These are phyloP conservation scores for Nidula niveotomentosa DNA, from an alignment of 1,284 basidiomycete genomes.

Conservation along the genomic window DNA sequence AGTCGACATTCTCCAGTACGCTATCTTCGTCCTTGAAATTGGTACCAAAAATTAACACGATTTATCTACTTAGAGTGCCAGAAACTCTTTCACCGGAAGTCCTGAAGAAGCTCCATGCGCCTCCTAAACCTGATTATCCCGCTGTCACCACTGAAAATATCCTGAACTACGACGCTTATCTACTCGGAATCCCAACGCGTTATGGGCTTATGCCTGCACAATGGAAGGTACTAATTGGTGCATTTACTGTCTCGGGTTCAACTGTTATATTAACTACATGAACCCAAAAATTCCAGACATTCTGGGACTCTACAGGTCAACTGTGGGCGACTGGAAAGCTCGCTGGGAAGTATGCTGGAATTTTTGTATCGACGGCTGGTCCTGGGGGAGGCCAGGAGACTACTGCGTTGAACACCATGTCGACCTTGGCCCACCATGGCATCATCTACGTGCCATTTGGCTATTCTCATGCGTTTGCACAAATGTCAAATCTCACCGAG, in stretches of 20 bases:
- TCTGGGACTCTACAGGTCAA: slow-evolving; percentile 81
- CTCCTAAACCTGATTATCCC: background rate
- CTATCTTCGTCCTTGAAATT: background rate
- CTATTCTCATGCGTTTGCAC: slow-evolving; percentile 58
- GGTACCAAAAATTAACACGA: background rate
- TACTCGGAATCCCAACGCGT: background rate
- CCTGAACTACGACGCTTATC: background rate
- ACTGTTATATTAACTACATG: too few species aligned
- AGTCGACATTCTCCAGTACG: background rate
- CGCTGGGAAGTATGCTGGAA: slow-evolving; percentile 77
- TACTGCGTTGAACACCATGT: slow-evolving; percentile 65
- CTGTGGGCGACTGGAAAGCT: slow-evolving; percentile 77
- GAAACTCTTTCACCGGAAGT: background rate
- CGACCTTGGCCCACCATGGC: slow-evolving; percentile 82
- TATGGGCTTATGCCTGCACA: background rate
- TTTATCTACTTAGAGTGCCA: background rate
- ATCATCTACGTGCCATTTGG: slow-evolving; percentile 81
- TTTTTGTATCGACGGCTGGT: slow-evolving; percentile 69
- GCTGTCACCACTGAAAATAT: background rate
- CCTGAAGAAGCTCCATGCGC: background rate
- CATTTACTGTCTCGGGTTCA: background rate
- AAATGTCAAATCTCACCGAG: slow-evolving; percentile 60
- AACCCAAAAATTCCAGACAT: background rate
- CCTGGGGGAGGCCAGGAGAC: slow-evolving; percentile 76
- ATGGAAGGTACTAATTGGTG: slow-evolving; percentile 38